Evolutionary conservation across 2,329 filamentous ascomycete genomes (phyloP).

Genomic region (Colletotrichum musicola): DNA sequence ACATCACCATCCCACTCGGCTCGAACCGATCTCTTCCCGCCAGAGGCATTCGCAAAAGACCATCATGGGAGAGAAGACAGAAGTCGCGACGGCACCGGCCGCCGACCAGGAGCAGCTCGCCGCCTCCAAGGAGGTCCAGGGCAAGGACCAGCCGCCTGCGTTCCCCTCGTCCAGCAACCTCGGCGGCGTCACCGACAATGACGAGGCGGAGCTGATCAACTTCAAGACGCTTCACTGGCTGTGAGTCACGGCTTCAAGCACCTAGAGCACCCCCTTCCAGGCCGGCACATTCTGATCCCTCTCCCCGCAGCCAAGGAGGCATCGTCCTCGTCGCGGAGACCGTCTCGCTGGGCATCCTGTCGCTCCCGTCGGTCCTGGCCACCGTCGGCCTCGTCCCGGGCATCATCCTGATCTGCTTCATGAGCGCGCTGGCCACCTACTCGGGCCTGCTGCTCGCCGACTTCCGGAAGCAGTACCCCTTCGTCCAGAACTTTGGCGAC

Average conservation of each 20-base stretch:
- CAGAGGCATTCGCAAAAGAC: neutral
- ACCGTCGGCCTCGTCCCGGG: constrained; percentile 80
- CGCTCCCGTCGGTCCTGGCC: constrained; percentile 81
- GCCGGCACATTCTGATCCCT: neutral
- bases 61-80: constrained; percentile 31
- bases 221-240: constrained; percentile 55
- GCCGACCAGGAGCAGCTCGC: constrained; percentile 2
- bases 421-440: constrained; percentile 76
- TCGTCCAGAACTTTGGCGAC: constrained; percentile 75
- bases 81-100: constrained; percentile 7
- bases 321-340: constrained; percentile 60
- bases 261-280: too few relatives aligned
- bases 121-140: neutral
- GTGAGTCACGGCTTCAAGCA: constrained; percentile 42
- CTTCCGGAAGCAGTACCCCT: constrained; percentile 78
- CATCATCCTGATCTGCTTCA: constrained; percentile 77
- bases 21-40: neutral
- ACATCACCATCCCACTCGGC: neutral
- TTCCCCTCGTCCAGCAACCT: constrained; percentile 6
- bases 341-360: constrained; percentile 68
- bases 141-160: neutral
- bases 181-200: constrained; percentile 10
- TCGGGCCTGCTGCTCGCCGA: constrained; percentile 69
- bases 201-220: constrained; percentile 45
- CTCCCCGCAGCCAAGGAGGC: constrained; percentile 55